Conservation (phyloP, 352 stramenopile genomes). For the Phytopythium helicoides region DNA sequence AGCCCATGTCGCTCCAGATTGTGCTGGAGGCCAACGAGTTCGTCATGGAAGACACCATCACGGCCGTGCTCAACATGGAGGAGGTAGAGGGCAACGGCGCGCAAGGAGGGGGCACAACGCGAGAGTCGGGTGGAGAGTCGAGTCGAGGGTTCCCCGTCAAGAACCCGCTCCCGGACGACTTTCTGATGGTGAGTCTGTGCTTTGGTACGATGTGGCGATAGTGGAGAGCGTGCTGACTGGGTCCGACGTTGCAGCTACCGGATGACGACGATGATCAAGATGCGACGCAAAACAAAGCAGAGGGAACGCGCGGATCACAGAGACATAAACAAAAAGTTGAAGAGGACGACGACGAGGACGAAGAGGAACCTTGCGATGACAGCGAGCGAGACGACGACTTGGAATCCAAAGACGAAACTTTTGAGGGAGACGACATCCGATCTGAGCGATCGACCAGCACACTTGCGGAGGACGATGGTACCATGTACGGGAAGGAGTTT, state of each 20-base stretch:
- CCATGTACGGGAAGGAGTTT: slow-evolving; percentile 83
- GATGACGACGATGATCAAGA: slow-evolving; percentile 34
- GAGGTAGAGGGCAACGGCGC: slow-evolving; percentile 32
- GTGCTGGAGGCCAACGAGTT: slow-evolving; percentile 75
- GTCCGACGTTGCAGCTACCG: slow-evolving; percentile 35
- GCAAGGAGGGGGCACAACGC: slow-evolving; percentile 1
- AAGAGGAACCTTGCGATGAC: slow-evolving; percentile 28
- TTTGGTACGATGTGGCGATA: neutral
- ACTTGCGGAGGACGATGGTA: slow-evolving; percentile 77
- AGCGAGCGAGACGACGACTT: slow-evolving; percentile 56
- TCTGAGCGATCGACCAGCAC: slow-evolving; percentile 64
- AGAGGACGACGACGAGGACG: slow-evolving; percentile 39
- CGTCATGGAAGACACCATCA: slow-evolving; percentile 82
- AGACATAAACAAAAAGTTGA: slow-evolving; percentile 14
- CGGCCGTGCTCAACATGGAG: slow-evolving; percentile 77
- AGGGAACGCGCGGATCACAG: slow-evolving; percentile 7
- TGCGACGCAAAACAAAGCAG: slow-evolving; percentile 9
- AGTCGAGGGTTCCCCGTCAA: slow-evolving; percentile 47
- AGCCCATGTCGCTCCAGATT: slow-evolving; percentile 56
- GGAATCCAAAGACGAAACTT: slow-evolving; percentile 23
- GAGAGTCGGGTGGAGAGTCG: neutral
- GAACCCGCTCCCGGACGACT: slow-evolving; percentile 75
- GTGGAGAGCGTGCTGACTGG: slow-evolving; percentile 3
- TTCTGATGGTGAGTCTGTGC: slow-evolving; percentile 45
- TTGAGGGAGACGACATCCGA: slow-evolving; percentile 28